Evolutionary conservation across 305 asterid species (phyloP).

Genomic region (Fraxinus velutina): DNA sequence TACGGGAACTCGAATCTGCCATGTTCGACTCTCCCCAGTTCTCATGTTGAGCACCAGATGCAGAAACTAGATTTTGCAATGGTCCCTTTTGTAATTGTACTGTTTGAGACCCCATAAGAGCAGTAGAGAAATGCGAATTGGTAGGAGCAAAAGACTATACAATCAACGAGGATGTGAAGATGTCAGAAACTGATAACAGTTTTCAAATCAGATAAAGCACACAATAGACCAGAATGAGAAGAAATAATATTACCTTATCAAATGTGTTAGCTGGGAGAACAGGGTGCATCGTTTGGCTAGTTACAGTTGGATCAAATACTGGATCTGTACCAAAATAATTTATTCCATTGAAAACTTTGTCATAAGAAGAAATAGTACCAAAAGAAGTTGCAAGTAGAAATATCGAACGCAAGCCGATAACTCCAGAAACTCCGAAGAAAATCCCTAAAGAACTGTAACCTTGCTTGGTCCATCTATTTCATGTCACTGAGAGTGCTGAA

Average conservation of each 20-base stretch:
- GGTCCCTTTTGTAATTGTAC: constrained; percentile 42
- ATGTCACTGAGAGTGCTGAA: neutral
- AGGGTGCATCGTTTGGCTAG: constrained; percentile 40
- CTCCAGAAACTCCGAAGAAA: neutral
- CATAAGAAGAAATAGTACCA: constrained; percentile 6
- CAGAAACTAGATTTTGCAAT: constrained; percentile 37
- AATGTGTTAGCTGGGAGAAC: constrained; percentile 30
- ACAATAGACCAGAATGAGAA: constrained; percentile 7
- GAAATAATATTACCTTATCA: constrained; percentile 43
- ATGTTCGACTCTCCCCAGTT: constrained; percentile 91
- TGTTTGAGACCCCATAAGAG: constrained; percentile 44
- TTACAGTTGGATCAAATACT: constrained; percentile 39
- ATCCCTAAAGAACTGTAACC: neutral
- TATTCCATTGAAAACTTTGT: constrained; percentile 16
- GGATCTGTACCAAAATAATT: constrained; percentile 42
- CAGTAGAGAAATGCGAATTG: constrained; percentile 37
- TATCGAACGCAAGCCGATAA: neutral
- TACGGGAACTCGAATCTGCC: constrained; percentile 79
- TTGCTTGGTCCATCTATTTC: neutral
- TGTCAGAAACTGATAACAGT: constrained; percentile 16
- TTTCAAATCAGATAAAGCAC: neutral
- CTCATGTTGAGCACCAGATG: constrained; percentile 53
- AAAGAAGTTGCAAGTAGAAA: neutral
- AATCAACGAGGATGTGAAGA: constrained; percentile 12
- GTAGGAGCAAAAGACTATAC: constrained; percentile 42